These are phyloP conservation scores for Austroboletus niveus DNA, from an alignment of 1,284 basidiomycete genomes.

Conservation along the genomic window DNA sequence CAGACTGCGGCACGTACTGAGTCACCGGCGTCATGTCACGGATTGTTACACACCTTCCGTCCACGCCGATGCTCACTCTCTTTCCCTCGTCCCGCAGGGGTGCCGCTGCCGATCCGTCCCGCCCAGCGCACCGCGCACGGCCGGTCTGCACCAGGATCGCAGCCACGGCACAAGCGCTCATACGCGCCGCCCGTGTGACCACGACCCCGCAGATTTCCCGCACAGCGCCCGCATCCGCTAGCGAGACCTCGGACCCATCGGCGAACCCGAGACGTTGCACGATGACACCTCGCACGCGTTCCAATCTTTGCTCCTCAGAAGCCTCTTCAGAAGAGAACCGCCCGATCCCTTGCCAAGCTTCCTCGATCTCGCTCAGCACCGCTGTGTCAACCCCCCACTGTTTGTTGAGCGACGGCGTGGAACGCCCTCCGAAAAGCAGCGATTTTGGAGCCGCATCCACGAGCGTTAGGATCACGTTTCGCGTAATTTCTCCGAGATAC, in stretches of 20 bases:
- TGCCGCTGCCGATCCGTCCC: conserved; percentile 33
- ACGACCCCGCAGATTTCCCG: conserved; percentile 79
- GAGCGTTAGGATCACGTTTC: conserved; percentile 83
- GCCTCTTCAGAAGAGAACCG: conserved; percentile 16
- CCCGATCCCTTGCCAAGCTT: conserved; percentile 56
- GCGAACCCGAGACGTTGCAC: conserved; percentile 61
- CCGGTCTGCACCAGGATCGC: conserved; percentile 85
- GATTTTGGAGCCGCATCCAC: conserved; percentile 76
- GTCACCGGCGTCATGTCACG: neutral
- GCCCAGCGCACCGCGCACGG: conserved; percentile 45
- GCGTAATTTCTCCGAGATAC: conserved; percentile 95
- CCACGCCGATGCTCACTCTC: conserved; percentile 78
- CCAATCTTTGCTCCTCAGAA: conserved; percentile 33
- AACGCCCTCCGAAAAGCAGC: conserved; percentile 79
- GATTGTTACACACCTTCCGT: conserved; percentile 61
- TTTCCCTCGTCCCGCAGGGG: conserved; percentile 43
- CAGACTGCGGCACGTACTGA: conserved; percentile 50
- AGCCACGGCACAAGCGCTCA: conserved; percentile 88
- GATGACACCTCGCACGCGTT: conserved; percentile 57
- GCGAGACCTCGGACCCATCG: conserved; percentile 44
- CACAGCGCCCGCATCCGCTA: conserved; percentile 78
- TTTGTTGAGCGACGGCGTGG: conserved; percentile 71
- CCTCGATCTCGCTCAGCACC: conserved; percentile 86
- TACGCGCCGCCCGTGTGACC: conserved; percentile 75
- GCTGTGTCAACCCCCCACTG: conserved; percentile 96